These are phyloP conservation scores for Lactuca sativa DNA, from an alignment of 129 eudicot species.

Conservation along the genomic window DNA sequence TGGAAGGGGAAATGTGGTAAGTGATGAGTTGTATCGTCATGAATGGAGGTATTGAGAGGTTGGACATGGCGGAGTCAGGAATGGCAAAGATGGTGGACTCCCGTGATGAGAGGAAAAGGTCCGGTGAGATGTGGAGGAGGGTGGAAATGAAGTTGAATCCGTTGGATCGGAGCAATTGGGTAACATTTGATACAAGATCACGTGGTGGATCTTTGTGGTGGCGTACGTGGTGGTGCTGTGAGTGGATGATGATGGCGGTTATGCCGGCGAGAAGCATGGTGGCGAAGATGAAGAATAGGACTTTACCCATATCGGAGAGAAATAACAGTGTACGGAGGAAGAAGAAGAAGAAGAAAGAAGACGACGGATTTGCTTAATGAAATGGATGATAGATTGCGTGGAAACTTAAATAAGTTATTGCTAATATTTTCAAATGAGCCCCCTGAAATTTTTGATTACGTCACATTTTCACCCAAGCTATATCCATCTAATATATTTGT, in stretches of 20 bases:
- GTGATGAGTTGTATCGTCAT: constrained; percentile 44
- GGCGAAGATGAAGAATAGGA: constrained; percentile 19
- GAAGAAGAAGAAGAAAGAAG: constrained; percentile 6
- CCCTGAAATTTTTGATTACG: neutral
- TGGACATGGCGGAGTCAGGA: constrained; percentile 53
- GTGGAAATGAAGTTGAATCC: constrained; percentile 54
- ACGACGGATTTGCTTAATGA: neutral
- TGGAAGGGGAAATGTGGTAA: constrained; percentile 54
- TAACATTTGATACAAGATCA: constrained; percentile 44
- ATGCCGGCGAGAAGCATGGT: constrained; percentile 31
- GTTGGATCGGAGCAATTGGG: constrained; percentile 49
- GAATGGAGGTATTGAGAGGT: constrained; percentile 47
- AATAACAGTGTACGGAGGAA: constrained; percentile 9
- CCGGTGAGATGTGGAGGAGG: constrained; percentile 67
- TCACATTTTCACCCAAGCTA: constrained; percentile 4
- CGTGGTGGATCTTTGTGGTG: constrained; percentile 38
- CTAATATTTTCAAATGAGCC: neutral
- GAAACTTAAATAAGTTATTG: neutral
- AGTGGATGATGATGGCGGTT: constrained; percentile 27
- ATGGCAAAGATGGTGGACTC: constrained; percentile 63
- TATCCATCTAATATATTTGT: neutral
- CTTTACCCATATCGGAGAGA: constrained; percentile 16
- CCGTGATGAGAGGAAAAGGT: constrained; percentile 52
- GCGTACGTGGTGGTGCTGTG: constrained; percentile 15
- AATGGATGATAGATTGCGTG: neutral